These are phyloP conservation scores for Porodaedalea pini DNA, from an alignment of 1,284 basidiomycete genomes.

Conservation along the genomic window DNA sequence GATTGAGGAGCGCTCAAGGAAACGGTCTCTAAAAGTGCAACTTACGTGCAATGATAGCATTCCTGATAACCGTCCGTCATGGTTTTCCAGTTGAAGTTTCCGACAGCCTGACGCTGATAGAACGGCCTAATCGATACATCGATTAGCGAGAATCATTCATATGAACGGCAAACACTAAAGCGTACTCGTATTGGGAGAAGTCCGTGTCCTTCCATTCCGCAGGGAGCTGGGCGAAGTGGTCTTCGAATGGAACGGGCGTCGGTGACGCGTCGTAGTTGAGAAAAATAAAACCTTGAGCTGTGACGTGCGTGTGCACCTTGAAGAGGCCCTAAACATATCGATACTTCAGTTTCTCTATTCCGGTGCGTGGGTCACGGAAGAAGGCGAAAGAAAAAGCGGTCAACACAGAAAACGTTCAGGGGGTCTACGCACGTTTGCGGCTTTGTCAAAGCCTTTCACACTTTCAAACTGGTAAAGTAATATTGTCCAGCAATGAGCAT, in stretches of 20 bases:
- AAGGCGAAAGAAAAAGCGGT: neutral
- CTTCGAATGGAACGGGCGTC: slow-evolving; percentile 23
- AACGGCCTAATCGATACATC: slow-evolving; percentile 1
- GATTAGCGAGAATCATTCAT: neutral
- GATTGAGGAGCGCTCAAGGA: neutral
- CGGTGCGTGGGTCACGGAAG: neutral
- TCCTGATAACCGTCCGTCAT: slow-evolving; percentile 30
- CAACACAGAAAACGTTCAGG: neutral
- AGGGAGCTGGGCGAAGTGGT: slow-evolving; percentile 23
- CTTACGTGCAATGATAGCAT: slow-evolving; percentile 26
- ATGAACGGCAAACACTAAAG: neutral
- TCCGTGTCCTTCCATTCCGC: slow-evolving; percentile 14
- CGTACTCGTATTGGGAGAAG: slow-evolving; percentile 17
- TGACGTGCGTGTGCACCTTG: slow-evolving; percentile 28
- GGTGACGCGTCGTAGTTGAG: slow-evolving; percentile 26
- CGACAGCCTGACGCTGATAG: slow-evolving; percentile 10
- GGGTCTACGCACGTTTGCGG: slow-evolving; percentile 21
- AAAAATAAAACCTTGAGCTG: slow-evolving; percentile 26
- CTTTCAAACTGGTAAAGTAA: slow-evolving; percentile 23
- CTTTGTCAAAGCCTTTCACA: slow-evolving; percentile 25
- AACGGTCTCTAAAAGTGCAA: too few species aligned
- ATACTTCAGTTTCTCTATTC: neutral
- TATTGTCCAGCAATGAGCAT: neutral
- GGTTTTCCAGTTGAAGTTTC: slow-evolving; percentile 24
- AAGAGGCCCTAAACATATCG: slow-evolving; percentile 22